A percentile compares a stretch with the other conserved stretches of the same genome.
These are phyloP conservation scores for Ceratobasidium sp. DNA, from an alignment of 1,284 basidiomycete genomes.

Conservation along the genomic window DNA sequence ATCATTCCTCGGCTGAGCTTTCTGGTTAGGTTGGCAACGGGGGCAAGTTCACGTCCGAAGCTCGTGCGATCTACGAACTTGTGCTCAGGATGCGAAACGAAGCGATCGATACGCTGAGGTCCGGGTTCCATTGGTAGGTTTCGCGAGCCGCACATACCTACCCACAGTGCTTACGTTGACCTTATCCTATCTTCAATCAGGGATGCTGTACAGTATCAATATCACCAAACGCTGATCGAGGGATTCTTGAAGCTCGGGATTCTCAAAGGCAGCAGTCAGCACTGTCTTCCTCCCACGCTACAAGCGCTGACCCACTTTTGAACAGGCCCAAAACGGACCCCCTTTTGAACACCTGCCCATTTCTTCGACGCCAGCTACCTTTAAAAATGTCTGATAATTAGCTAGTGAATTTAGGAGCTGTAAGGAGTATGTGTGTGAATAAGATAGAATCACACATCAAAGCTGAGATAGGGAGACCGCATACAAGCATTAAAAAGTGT, in stretches of 20 bases:
- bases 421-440: too few relatives aligned
- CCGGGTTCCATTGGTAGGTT: conserved; percentile 76
- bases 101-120: conserved; percentile 73
- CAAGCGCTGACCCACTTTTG: too few relatives aligned
- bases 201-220: conserved; percentile 81
- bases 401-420: too few relatives aligned
- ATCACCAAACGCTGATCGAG: conserved; percentile 79
- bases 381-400: too few relatives aligned
- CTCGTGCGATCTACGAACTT: conserved; percentile 81
- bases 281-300: neutral
- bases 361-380: too few relatives aligned
- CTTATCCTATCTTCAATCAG: neutral
- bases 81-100: conserved; percentile 88
- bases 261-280: conserved; percentile 62
- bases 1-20: neutral
- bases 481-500: too few relatives aligned
- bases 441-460: too few relatives aligned
- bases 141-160: too few relatives aligned
- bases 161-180: neutral
- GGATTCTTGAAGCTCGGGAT: conserved; percentile 87
- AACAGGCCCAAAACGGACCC: too few relatives aligned
- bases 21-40: conserved; percentile 74
- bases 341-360: too few relatives aligned
- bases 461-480: too few relatives aligned
- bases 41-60: conserved; percentile 84